Evolutionary conservation across 2,329 filamentous ascomycete genomes (phyloP).

Genomic region (Xylaria sp.): DNA sequence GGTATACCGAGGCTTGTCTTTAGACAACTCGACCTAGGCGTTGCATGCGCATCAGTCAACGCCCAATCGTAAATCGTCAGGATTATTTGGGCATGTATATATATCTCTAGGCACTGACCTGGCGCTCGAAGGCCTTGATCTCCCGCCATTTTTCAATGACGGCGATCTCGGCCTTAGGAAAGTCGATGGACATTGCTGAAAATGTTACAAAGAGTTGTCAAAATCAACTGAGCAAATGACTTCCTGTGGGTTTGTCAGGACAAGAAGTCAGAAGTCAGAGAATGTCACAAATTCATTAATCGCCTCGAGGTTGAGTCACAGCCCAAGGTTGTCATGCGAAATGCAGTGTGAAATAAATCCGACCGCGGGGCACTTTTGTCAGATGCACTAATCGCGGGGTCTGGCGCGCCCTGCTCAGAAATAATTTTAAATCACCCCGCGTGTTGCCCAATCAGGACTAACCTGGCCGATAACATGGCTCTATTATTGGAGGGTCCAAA

Average conservation of each 20-base stretch:
- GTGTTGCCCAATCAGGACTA: conserved; percentile 31
- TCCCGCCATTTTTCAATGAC: conserved; percentile 89
- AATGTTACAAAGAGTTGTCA: conserved; percentile 8
- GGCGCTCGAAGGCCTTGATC: conserved; percentile 89
- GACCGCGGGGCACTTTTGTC: conserved; percentile 40
- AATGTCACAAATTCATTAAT: conserved; percentile 13
- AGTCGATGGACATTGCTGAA: conserved; percentile 82
- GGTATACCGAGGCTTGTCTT: conserved; percentile 84
- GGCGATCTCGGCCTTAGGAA: conserved; percentile 89
- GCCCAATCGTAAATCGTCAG: conserved; percentile 16
- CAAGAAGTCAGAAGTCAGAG: conserved; percentile 12
- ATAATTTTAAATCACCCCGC: conserved; percentile 26
- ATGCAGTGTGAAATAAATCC: conserved; percentile 18
- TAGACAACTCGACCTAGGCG: conserved; percentile 77
- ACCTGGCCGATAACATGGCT: neutral
- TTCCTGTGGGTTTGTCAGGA: conserved; percentile 2
- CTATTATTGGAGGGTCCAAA: neutral
- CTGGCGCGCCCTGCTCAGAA: neutral
- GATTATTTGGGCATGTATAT: neutral
- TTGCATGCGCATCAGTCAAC: conserved; percentile 34
- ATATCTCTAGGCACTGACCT: conserved; percentile 61
- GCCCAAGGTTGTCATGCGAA: conserved; percentile 26
- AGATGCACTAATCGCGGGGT: conserved; percentile 38
- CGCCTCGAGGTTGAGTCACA: conserved; percentile 33
- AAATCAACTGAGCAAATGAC: conserved; percentile 12